Evolutionary conservation across 345 rosid species (phyloP).

Genomic region (Nasturtium officinale): DNA sequence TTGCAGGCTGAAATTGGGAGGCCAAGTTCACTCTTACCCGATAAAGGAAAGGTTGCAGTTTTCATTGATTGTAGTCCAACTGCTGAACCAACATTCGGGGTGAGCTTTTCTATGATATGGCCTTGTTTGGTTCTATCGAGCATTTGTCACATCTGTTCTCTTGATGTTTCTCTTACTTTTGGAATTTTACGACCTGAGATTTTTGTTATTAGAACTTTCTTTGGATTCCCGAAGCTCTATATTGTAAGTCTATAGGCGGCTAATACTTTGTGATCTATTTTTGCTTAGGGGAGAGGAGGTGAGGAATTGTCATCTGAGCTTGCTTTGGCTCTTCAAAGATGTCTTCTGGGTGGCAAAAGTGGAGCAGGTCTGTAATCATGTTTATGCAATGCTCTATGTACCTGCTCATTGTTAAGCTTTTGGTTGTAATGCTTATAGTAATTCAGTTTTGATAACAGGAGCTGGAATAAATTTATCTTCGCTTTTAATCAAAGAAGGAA

Average conservation of each 20-base stretch:
- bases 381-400: neutral
- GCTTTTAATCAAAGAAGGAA: slow-evolving; percentile 74
- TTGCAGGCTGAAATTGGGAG: slow-evolving; percentile 88
- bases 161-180: slow-evolving; percentile 1
- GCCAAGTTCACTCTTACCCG: slow-evolving; percentile 73
- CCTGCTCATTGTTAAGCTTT: slow-evolving; percentile 3
- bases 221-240: slow-evolving; percentile 4
- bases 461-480: slow-evolving; percentile 83
- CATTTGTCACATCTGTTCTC: slow-evolving; percentile 9
- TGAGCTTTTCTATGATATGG: slow-evolving; percentile 31
- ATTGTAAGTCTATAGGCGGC: neutral
- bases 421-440: slow-evolving; percentile 20
- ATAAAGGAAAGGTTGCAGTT: slow-evolving; percentile 79
- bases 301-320: slow-evolving; percentile 89
- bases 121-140: slow-evolving; percentile 10
- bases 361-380: slow-evolving; percentile 66
- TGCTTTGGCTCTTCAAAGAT: slow-evolving; percentile 64
- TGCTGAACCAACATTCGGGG: slow-evolving; percentile 86
- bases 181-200: neutral
- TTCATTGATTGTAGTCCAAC: slow-evolving; percentile 87
- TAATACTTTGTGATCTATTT: slow-evolving; percentile 13
- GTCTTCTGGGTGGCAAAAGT: slow-evolving; percentile 88
- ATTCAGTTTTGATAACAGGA: slow-evolving; percentile 50
- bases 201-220: slow-evolving; percentile 12
- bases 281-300: slow-evolving; percentile 84